Percentiles rank a stretch among this genome's conserved stretches.
Conservation (phyloP, 495 filamentous ascomycete species). For the Hyaloscypha bicolor region DNA sequence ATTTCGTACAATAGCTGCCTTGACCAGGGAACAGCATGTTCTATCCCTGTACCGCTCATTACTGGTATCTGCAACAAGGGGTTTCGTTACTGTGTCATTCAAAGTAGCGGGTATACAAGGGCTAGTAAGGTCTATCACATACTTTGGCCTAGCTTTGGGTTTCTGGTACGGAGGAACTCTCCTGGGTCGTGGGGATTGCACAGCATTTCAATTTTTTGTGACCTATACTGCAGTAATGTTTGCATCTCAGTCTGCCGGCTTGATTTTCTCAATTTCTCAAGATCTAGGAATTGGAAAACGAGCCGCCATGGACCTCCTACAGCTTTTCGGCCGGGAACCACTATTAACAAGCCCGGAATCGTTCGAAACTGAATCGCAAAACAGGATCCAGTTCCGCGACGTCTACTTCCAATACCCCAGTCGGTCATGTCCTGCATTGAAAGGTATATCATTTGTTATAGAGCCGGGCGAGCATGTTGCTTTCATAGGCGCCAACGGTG, state of each 20-base stretch:
- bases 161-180: conserved; percentile 34
- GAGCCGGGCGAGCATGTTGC: too few species aligned
- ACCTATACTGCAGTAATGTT: conserved; percentile 61
- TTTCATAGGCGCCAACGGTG: too few species aligned
- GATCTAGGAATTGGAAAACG: conserved; percentile 43
- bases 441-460: too few species aligned
- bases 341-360: conserved; percentile 27
- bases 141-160: conserved; percentile 25
- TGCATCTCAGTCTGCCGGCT: conserved; percentile 34
- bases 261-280: conserved; percentile 10
- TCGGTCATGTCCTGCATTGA: too few species aligned
- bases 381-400: not conserved
- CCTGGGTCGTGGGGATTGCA: conserved; percentile 50
- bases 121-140: not conserved
- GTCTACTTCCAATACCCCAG: not conserved
- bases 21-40: conserved; percentile 49
- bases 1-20: conserved; percentile 56
- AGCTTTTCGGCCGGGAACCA: conserved; percentile 40
- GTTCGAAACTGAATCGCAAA: conserved; percentile 7
- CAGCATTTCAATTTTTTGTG: conserved; percentile 64
- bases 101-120: not conserved
- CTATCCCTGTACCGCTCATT: conserved; percentile 31
- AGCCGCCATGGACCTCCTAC: conserved; percentile 40
- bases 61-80: conserved; percentile 41
- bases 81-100: conserved; percentile 23